Evolutionary conservation across 2,329 filamentous ascomycete genomes (phyloP), one percentile per base, ranked within the genome.

Genomic region (Scopulariopsis brevicaulis): DNA sequence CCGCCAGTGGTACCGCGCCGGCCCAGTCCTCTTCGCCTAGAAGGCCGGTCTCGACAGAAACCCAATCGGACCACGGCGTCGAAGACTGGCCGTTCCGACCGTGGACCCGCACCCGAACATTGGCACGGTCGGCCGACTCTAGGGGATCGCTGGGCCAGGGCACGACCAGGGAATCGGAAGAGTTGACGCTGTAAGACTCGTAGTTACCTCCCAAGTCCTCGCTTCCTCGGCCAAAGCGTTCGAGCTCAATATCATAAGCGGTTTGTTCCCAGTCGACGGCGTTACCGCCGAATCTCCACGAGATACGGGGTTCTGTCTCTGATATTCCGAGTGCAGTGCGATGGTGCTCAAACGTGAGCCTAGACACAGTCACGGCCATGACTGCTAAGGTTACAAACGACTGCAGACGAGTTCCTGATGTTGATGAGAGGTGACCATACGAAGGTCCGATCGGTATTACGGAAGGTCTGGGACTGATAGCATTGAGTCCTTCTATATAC

Each of bases 141-240:
- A 75, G 66, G 1, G 69, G 64, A 2, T 62, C 57, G 3, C 68
- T 69, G 1, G 76, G 76, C 77, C 77, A 80, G 0, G 73, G 71
- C 0, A 77, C 70, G 1, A 74, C 68, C 2, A 32, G 24, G 6
- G 52, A 76, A 77, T 0, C 12, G 12, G 12, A 14, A 18, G 12
- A 14, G 12, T 40, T 40, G 4, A 40, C 37, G 37, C 37, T 14
- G 37, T 14, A 40, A 4, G 18, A 18, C 37, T 40, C 28, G 8
- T 32, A 32, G 28, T 32, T 8, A 32, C 8, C 8, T 4, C 28
- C 8, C 8, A 32, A 10, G 12, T 4, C 4, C 11, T 40, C 37
- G 4, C 37, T 4, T 14, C 12, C 18, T 4, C 18, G 37, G 4
- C 18, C 37, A 10, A 40, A 15, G 37, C 12, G 28, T 32, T 32